Evolutionary conservation across 2,329 filamentous ascomycete genomes (phyloP), one percentile per base, ranked within the genome.

Genomic region (Ophiostoma populinum): DNA sequence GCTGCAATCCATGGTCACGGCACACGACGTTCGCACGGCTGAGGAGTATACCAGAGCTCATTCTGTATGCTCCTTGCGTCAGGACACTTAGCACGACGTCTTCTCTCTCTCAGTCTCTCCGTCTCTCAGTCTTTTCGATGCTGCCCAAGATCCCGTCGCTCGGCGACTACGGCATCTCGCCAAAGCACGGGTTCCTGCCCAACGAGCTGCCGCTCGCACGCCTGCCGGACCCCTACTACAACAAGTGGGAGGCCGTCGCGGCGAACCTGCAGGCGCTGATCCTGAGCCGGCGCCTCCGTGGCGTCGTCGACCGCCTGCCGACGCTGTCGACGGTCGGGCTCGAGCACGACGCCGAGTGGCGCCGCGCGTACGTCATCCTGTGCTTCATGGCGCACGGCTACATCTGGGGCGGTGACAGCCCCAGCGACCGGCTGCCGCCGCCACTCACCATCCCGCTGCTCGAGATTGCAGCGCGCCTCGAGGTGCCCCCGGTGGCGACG

Each of bases 301-400:
- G 74, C 34, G 72, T 86, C 40, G 70, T 95, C 40, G 77, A 94
- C 46, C 65, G 67, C 29, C 67, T 98, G 40, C 85, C 87, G 7
- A 64, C 92, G 36, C 71, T 98, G 42, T 83, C 80, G 35, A 92
- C 86, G 31, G 65, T 74, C 44, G 75, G 80, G 49, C 73, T 98
- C 47, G 70, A 79, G 55, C 75, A 80, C 44, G 81, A 87, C 47
- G 67, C 79, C 40, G 85, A 98, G 66, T 95, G 87, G 90, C 75
- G 83, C 49, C 71, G 90, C 49, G 90, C 90, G 42, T 95, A 95
- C 59, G 79, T 80, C 40, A 66, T 94, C 36, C 66, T 98, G 38
- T 79, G 75, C 40, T 94, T 95, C 58, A 83, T 95, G 56, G 70
- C 85, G 24, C 87, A 98, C 59, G 80, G 77, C 45, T 98, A 95